Evolutionary conservation across 139 green algal species (phyloP).

Genomic region (Parachlorella kessleri): DNA sequence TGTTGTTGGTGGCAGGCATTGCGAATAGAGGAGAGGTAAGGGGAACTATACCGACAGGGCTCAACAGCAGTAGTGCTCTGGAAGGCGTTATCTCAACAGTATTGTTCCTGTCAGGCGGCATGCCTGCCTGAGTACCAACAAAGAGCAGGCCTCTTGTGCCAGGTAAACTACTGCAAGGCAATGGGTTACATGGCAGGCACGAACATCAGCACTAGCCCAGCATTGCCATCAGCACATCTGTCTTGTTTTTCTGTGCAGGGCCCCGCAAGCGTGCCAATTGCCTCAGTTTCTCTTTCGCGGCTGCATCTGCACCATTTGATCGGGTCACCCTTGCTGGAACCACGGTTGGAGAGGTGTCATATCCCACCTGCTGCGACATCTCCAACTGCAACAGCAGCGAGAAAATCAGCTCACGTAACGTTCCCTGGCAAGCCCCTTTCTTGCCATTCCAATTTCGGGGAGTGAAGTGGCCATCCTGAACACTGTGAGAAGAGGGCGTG

Average conservation of each 20-base stretch:
- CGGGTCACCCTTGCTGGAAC: not conserved
- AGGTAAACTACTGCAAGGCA: not conserved
- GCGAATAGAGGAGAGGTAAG: too few relatives aligned
- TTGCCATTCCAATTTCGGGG: not conserved
- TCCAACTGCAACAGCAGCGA: constrained; percentile 1
- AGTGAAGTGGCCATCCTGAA: not conserved
- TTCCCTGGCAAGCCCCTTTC: too few relatives aligned
- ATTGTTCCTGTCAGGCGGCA: too few relatives aligned
- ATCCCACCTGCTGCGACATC: constrained; percentile 42
- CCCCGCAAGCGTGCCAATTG: not conserved
- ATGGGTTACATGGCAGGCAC: too few relatives aligned
- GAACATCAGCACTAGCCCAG: not conserved
- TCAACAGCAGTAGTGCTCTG: too few relatives aligned
- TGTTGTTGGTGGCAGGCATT: too few relatives aligned
- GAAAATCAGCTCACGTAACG: too few relatives aligned
- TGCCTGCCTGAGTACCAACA: not conserved
- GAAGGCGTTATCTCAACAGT: too few relatives aligned
- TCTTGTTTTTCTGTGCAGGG: not conserved
- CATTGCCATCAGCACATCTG: not conserved
- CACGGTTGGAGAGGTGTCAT: not conserved
- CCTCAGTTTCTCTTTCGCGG: not conserved
- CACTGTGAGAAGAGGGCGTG: not conserved
- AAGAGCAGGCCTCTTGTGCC: not conserved
- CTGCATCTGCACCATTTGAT: not conserved
- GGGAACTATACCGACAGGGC: too few relatives aligned